phyloP scores from a whole-genome alignment of 805 yeast genomes.

The Scheffersomyces ergatensis region DNA sequence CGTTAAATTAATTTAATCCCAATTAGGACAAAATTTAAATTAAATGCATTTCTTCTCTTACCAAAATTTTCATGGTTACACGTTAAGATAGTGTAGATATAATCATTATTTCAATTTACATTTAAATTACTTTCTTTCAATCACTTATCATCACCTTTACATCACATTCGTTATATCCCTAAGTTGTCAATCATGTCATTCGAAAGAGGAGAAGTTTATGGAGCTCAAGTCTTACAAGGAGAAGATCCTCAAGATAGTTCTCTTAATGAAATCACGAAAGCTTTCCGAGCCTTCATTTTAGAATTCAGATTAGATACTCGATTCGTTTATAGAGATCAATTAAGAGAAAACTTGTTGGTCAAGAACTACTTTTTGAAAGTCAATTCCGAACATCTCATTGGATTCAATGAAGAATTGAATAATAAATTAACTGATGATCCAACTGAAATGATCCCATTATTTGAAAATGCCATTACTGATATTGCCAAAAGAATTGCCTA shows the following conservation, averaged over 20 bases:
- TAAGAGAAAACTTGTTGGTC: conserved; percentile 80
- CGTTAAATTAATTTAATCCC: no score
- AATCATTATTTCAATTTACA: no score
- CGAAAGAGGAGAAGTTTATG: conserved; percentile 68
- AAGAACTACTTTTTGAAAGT: conserved; percentile 72
- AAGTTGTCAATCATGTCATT: conserved; percentile 61
- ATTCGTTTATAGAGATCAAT: conserved; percentile 86
- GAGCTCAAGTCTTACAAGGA: conserved; percentile 86
- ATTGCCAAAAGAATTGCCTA: conserved; percentile 74
- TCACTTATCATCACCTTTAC: no score
- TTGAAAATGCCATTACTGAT: conserved; percentile 79
- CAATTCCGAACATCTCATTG: conserved; percentile 78
- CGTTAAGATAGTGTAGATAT: no score
- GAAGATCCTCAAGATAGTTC: conserved; percentile 65
- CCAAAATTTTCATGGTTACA: no score
- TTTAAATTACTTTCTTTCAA: no score
- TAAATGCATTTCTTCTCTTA: no score
- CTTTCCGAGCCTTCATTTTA: conserved; percentile 76
- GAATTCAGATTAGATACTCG: conserved; percentile 83
- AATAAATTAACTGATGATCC: conserved; percentile 86
- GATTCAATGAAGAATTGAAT: conserved; percentile 85
- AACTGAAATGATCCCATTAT: conserved; percentile 78
- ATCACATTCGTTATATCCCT: no score
- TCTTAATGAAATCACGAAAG: conserved; percentile 66
- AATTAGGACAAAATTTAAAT: no score